phyloP scores from a whole-genome alignment of 768 basidiomycete genomes.

The Psilocybe azurescens region DNA sequence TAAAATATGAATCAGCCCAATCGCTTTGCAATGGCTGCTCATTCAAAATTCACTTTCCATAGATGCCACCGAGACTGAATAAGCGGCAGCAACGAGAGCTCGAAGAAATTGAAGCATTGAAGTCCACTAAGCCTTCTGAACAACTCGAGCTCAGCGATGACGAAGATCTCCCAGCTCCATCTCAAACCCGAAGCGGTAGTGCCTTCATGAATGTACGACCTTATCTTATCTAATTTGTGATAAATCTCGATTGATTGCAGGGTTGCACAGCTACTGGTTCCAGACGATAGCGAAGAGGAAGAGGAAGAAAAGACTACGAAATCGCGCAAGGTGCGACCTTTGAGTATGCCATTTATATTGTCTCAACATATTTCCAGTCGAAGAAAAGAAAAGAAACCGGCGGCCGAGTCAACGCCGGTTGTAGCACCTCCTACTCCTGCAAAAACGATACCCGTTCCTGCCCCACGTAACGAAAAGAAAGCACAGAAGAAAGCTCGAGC shows the following conservation, averaged over 20 bases:
- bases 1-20: too few species aligned
- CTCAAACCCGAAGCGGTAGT: slow-evolving; percentile 21
- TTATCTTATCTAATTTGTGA: slow-evolving; percentile 9
- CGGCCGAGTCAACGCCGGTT: slow-evolving; percentile 9
- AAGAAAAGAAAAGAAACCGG: slow-evolving; percentile 49
- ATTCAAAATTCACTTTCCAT: neutral
- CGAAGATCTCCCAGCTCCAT: slow-evolving; percentile 28
- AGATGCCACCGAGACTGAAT: slow-evolving; percentile 76
- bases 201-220: slow-evolving; percentile 53
- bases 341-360: neutral
- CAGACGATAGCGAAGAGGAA: slow-evolving; percentile 32
- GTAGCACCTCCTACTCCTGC: slow-evolving; percentile 1
- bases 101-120: slow-evolving; percentile 72
- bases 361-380: slow-evolving; percentile 22
- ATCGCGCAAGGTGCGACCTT: slow-evolving; percentile 40
- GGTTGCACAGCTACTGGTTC: slow-evolving; percentile 44
- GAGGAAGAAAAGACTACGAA: slow-evolving; percentile 33
- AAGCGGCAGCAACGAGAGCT: slow-evolving; percentile 88
- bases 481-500: slow-evolving; percentile 67
- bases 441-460: slow-evolving; percentile 17
- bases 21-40: neutral
- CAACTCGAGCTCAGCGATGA: slow-evolving; percentile 43
- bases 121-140: slow-evolving; percentile 30
- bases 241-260: slow-evolving; percentile 8
- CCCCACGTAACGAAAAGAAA: slow-evolving; percentile 53